Evolutionary conservation across 2,329 filamentous ascomycete genomes (phyloP).

Genomic region (Arthrobotrys iridis): DNA sequence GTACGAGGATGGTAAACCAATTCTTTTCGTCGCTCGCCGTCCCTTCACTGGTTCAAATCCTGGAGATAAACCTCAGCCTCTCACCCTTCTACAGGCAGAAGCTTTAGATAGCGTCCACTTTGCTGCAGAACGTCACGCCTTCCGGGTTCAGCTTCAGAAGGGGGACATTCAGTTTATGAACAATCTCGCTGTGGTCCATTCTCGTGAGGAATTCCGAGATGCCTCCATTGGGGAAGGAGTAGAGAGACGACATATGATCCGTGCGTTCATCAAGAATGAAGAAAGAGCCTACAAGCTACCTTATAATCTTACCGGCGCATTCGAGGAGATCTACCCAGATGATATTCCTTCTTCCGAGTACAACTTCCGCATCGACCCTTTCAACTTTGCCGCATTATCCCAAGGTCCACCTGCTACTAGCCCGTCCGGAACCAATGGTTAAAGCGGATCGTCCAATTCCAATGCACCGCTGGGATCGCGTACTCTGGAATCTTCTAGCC

Average conservation of each 20-base stretch:
- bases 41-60: conserved; percentile 70
- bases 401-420: conserved; percentile 41
- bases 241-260: conserved; percentile 62
- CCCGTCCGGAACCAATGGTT: conserved; percentile 50
- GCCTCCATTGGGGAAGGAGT: conserved; percentile 28
- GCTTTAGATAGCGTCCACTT: conserved; percentile 65
- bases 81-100: conserved; percentile 64
- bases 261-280: conserved; percentile 64
- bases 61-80: conserved; percentile 67
- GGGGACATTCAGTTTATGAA: conserved; percentile 65
- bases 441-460: not conserved
- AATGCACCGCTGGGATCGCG: conserved; percentile 11
- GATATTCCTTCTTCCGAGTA: conserved; percentile 65
- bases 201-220: conserved; percentile 63
- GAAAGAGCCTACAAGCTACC: conserved; percentile 64
- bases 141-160: conserved; percentile 61
- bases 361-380: conserved; percentile 69
- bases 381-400: conserved; percentile 42
- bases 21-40: conserved; percentile 71
- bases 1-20: conserved; percentile 67
- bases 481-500: not conserved
- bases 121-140: conserved; percentile 61
- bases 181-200: conserved; percentile 65
- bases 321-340: conserved; percentile 67
- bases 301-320: conserved; percentile 62